A percentile compares a stretch with the other conserved stretches of the same genome.
phyloP scores from a whole-genome alignment of 2,329 filamentous ascomycete species.

The Xylaria sp. region DNA sequence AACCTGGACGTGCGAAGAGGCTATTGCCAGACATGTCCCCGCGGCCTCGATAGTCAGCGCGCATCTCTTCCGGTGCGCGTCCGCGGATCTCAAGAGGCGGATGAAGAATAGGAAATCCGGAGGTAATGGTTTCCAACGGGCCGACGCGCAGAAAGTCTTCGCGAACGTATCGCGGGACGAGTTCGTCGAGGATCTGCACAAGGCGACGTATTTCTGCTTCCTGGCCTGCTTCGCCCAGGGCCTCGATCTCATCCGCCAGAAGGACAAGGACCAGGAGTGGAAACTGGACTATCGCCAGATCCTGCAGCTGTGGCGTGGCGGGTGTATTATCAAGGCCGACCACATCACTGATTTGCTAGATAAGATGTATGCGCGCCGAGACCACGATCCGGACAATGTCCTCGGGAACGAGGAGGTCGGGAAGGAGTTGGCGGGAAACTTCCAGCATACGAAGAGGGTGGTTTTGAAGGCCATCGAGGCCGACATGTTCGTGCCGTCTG shows the following conservation, averaged over 20 bases:
- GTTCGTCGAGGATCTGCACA: constrained; percentile 68
- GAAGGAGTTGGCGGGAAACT: constrained; percentile 63
- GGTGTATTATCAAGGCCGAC: constrained; percentile 77
- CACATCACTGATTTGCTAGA: constrained; percentile 70
- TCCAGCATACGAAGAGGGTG: constrained; percentile 64
- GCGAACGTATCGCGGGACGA: constrained; percentile 50
- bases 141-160: constrained; percentile 40
- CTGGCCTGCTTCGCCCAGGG: constrained; percentile 73
- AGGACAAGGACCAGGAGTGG: constrained; percentile 70
- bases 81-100: constrained; percentile 68
- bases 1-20: constrained; percentile 52
- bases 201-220: constrained; percentile 71
- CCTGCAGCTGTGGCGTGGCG: constrained; percentile 73
- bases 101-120: constrained; percentile 61
- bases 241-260: constrained; percentile 70
- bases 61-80: constrained; percentile 72
- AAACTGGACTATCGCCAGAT: constrained; percentile 63
- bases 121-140: constrained; percentile 49
- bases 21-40: constrained; percentile 70
- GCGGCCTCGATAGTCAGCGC: constrained; percentile 71
- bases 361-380: constrained; percentile 54
- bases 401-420: constrained; percentile 59
- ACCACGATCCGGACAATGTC: constrained; percentile 58
- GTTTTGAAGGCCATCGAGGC: constrained; percentile 64
- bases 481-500: constrained; percentile 69